These are phyloP conservation scores for Nymphaea colorata DNA, from an alignment of 164 flowering plant species.

Conservation along the genomic window DNA sequence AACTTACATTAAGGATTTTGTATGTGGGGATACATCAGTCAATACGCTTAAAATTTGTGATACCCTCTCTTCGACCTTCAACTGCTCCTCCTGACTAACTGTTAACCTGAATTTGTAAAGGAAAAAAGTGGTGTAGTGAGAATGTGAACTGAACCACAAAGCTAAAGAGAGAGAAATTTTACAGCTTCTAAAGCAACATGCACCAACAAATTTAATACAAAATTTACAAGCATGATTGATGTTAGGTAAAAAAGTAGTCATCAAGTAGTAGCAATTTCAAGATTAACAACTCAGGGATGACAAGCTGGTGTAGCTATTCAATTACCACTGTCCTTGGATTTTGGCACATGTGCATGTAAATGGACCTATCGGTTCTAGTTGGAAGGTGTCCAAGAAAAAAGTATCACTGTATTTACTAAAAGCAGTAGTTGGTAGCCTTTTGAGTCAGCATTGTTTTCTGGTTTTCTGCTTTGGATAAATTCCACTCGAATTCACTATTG, in stretches of 20 bases:
- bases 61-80: constrained; percentile 27
- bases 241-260: no score
- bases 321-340: no score
- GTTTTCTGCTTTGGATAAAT: no score
- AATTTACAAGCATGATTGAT: no score
- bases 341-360: no score
- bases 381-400: no score
- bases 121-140: background rate
- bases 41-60: constrained; percentile 24
- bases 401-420: background rate
- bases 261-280: no score
- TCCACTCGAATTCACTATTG: no score
- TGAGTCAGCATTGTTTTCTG: background rate
- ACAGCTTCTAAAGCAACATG: background rate
- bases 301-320: no score
- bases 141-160: background rate
- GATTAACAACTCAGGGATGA: no score
- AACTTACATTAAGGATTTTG: constrained; percentile 26
- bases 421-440: background rate
- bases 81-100: constrained; percentile 34
- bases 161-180: background rate
- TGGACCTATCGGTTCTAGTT: no score
- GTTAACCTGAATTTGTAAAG: constrained; percentile 10
- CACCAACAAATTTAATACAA: background rate
- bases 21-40: constrained; percentile 13